Conservation (phyloP, 140 eudicot genomes). For the Eryngium alpinum region DNA sequence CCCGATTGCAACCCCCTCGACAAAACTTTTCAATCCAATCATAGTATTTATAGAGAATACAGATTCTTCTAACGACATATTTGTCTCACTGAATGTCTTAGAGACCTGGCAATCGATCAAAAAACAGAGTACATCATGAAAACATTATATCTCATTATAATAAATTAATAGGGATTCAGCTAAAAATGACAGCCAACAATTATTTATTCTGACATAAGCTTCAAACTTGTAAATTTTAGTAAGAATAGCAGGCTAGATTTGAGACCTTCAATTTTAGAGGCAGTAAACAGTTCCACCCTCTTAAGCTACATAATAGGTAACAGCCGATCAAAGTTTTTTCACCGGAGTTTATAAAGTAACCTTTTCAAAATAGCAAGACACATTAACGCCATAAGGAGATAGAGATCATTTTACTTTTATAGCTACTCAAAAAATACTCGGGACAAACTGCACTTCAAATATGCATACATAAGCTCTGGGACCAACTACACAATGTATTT, state of each 20-base stretch:
- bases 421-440: not conserved
- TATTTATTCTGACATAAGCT: not conserved
- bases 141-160: not conserved
- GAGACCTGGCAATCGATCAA: slow-evolving; percentile 51
- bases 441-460: not conserved
- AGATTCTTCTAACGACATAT: slow-evolving; percentile 48
- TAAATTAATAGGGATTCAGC: not conserved
- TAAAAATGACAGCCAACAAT: not conserved
- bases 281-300: not conserved
- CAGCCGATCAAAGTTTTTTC: not conserved
- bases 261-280: not conserved
- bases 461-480: not conserved
- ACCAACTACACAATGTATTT: not conserved
- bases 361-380: not conserved
- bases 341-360: not conserved
- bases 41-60: slow-evolving; percentile 43
- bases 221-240: not conserved
- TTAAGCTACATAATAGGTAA: not conserved
- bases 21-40: slow-evolving; percentile 51
- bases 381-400: not conserved
- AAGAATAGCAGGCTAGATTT: not conserved
- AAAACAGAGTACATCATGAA: not conserved
- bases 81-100: slow-evolving; percentile 46
- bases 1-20: slow-evolving; percentile 72
- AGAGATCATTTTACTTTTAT: not conserved